Evolutionary conservation across 306 rosid genomes (phyloP).

Genomic region (Sindora glabra): DNA sequence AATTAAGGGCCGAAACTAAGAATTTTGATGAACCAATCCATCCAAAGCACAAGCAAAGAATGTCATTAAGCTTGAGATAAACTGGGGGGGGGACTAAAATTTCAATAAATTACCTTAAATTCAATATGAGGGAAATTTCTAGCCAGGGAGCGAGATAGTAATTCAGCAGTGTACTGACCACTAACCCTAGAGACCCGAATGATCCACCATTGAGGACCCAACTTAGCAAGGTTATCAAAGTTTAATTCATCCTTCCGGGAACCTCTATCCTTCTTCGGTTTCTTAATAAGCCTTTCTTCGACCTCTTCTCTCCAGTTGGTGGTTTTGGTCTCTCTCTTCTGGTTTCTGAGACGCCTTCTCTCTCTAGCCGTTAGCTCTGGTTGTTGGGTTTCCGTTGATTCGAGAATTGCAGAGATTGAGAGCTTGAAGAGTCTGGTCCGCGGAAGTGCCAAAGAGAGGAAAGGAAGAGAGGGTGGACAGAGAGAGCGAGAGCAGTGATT

Average conservation of each 20-base stretch:
- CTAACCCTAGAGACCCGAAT: conserved; percentile 49
- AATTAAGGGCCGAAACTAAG: too few relatives aligned
- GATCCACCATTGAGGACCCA: conserved; percentile 68
- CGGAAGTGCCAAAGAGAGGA: conserved; percentile 5
- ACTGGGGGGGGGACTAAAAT: not conserved
- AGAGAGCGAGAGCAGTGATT: conserved; percentile 31
- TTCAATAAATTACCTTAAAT: conserved; percentile 46
- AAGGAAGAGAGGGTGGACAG: conserved; percentile 17
- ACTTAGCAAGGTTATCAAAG: conserved; percentile 53
- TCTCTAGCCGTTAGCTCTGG: conserved; percentile 51
- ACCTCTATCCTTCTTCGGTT: conserved; percentile 56
- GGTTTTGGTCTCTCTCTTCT: conserved; percentile 57
- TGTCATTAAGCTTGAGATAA: not conserved
- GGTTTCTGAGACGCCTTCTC: conserved; percentile 61
- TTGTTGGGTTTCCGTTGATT: conserved; percentile 16
- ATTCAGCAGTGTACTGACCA: conserved; percentile 48
- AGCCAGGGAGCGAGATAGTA: conserved; percentile 59
- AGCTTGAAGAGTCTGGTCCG: conserved; percentile 10
- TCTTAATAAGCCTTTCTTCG: conserved; percentile 59
- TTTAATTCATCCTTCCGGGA: conserved; percentile 74
- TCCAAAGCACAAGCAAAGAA: not conserved
- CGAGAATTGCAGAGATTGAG: conserved; percentile 43
- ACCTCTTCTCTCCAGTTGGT: conserved; percentile 70
- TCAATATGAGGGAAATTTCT: conserved; percentile 46
- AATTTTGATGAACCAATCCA: too few relatives aligned